Base-by-base conservation (phyloP, 495 filamentous ascomycete genomes). In the Xylaria telfairii region DNA sequence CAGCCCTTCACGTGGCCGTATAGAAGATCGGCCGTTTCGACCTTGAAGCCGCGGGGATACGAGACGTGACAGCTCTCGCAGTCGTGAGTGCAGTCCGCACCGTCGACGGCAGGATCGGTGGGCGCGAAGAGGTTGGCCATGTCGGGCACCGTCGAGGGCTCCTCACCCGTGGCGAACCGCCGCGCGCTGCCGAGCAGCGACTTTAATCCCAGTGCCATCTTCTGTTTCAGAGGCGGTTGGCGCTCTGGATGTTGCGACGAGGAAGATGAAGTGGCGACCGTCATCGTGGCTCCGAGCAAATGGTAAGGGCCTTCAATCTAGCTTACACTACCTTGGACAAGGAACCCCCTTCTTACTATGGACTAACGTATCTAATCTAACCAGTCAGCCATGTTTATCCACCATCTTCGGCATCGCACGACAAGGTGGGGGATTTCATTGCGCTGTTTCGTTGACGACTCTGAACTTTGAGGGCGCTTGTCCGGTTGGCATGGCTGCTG, bases 1-100 rank as follows among this genome's bases (percentile, higher is more conserved):
- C 93, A 99, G 12, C 91, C 93, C 71, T 96, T 94, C 46, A 98
- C 88, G 56, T 92, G 84, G 3, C 96, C 96, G 77, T 96, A 98
- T 37, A 99, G 81, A 75, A 92, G 84, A 69, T 96, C 92, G 28
- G 86, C 81, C 75, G 92, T 88, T 67, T 98, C 93, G 62, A 97
- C 88, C 68, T 90, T 88, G 81, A 90, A 90, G 41, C 81, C 80
- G 60, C 81, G 83, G 8, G 95, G 95, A 77, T 93, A 93, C 61
- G 88, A 85, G 46, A 95, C 85, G 0, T 87, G 88, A 81, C 96
- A 98, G 61, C 84, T 90, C n/a, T 87, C 88, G 81, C 96, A 99
- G 81, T 98, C 96, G 77, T 91, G 92, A 54, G 91, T 84, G 79
- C 96, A 99, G 56, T 95, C 95, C 44, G 96, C 93, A 51, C 92